phyloP scores from a whole-genome alignment of 257 asterid species.

The Gentiana straminea region DNA sequence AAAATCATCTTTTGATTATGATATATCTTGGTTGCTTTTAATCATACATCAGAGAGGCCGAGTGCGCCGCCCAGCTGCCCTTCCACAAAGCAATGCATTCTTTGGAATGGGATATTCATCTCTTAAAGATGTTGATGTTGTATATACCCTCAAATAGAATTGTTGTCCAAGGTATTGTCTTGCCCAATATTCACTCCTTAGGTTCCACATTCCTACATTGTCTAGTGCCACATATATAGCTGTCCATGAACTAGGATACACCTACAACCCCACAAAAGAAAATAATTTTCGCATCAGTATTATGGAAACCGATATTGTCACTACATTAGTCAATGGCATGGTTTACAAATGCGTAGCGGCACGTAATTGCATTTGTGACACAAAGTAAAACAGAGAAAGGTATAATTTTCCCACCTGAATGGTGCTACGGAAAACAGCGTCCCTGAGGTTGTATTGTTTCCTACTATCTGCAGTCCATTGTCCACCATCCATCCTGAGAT shows the following conservation, averaged over 20 bases:
- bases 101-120: conserved; percentile 82
- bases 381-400: too few relatives aligned
- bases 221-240: conserved; percentile 61
- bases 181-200: conserved; percentile 78
- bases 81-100: conserved; percentile 76
- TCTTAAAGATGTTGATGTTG: conserved; percentile 58
- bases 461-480: conserved; percentile 59
- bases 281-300: neutral
- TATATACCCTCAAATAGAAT: conserved; percentile 58
- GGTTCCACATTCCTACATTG: conserved; percentile 92
- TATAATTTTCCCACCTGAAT: conserved; percentile 44
- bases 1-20: neutral
- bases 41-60: conserved; percentile 38
- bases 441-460: conserved; percentile 62
- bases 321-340: too few relatives aligned
- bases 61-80: conserved; percentile 65
- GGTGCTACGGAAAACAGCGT: conserved; percentile 74
- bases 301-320: neutral
- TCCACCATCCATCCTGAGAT: conserved; percentile 87
- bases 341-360: too few relatives aligned
- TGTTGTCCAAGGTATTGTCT: conserved; percentile 86
- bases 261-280: conserved; percentile 28
- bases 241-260: conserved; percentile 76
- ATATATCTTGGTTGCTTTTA: too few relatives aligned
- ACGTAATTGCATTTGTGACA: too few relatives aligned